Evolutionary conservation across 768 basidiomycete genomes (phyloP).

Genomic region (Phaffia tasmanica): DNA sequence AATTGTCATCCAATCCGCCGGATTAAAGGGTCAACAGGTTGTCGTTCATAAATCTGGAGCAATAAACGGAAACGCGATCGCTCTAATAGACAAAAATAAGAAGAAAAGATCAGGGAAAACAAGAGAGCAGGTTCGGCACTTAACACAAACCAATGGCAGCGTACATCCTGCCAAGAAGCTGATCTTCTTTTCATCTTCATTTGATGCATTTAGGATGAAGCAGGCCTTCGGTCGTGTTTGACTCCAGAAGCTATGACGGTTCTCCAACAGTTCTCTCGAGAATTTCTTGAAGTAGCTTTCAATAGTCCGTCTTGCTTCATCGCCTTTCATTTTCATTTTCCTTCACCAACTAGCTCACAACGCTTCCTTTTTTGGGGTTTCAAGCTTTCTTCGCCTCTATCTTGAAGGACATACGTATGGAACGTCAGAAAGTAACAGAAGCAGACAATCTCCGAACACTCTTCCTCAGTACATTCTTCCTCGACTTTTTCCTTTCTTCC

Average conservation of each 20-base stretch:
- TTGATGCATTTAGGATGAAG: constrained; percentile 46
- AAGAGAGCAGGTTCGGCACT: too few species aligned
- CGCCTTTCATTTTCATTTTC: constrained; percentile 85
- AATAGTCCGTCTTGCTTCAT: constrained; percentile 72
- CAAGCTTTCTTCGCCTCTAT: constrained; percentile 78
- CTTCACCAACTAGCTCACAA: constrained; percentile 45
- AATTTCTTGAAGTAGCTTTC: constrained; percentile 73
- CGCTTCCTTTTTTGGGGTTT: not conserved
- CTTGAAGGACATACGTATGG: constrained; percentile 84
- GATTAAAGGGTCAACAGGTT: constrained; percentile 35
- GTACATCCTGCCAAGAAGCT: not conserved
- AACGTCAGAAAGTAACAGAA: constrained; percentile 83
- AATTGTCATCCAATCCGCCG: constrained; percentile 55
- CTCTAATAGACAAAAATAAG: constrained; percentile 60
- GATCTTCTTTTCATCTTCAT: not conserved
- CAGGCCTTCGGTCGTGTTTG: constrained; percentile 42
- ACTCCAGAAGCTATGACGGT: constrained; percentile 37
- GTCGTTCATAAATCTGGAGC: constrained; percentile 81
- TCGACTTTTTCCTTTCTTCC: constrained; percentile 68
- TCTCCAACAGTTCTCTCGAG: constrained; percentile 57
- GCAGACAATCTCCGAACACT: constrained; percentile 85
- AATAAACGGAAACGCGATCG: constrained; percentile 55
- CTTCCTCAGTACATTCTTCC: constrained; percentile 78
- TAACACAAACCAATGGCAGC: too few species aligned
- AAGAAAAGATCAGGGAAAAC: constrained; percentile 33